Evolutionary conservation across 2,329 filamentous ascomycete genomes (phyloP).

Genomic region (Pseudogymnoascus sp.): DNA sequence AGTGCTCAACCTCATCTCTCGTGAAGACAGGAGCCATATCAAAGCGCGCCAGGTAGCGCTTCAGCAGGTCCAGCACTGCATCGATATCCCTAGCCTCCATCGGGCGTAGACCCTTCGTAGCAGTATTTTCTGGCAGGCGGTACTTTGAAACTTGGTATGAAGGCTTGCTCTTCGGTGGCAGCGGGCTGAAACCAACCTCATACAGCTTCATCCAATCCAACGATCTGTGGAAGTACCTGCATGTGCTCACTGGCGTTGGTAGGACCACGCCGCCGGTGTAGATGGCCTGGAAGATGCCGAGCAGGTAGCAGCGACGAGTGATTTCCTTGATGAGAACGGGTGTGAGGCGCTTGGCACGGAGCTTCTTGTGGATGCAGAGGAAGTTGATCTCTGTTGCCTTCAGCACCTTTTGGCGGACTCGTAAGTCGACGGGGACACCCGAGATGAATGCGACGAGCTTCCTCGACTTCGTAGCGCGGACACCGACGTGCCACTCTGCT

Average conservation of each 20-base stretch:
- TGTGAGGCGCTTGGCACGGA: conserved; percentile 83
- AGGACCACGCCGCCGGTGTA: conserved; percentile 91
- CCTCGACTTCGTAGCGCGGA: conserved; percentile 71
- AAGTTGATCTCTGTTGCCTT: conserved; percentile 94
- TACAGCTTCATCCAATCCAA: conserved; percentile 95
- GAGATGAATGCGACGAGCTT: conserved; percentile 95
- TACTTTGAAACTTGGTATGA: conserved; percentile 80
- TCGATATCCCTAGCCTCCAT: conserved; percentile 76
- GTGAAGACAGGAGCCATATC: conserved; percentile 78
- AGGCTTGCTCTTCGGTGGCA: conserved; percentile 76
- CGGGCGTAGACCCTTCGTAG: conserved; percentile 65
- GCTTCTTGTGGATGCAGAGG: conserved; percentile 95
- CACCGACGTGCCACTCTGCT: conserved; percentile 89
- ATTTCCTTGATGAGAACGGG: conserved; percentile 97
- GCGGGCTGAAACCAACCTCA: conserved; percentile 85
- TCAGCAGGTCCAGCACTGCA: conserved; percentile 64
- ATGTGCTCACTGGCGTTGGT: conserved; percentile 85
- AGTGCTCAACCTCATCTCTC: conserved; percentile 76
- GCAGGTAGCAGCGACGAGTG: conserved; percentile 80
- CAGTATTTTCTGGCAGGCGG: conserved; percentile 65
- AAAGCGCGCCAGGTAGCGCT: conserved; percentile 70
- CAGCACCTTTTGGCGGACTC: conserved; percentile 67
- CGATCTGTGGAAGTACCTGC: conserved; percentile 89
- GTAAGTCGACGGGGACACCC: conserved; percentile 76
- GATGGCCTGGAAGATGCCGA: conserved; percentile 86